A percentile compares a stretch with the other conserved stretches of the same genome.
These are phyloP conservation scores for Sorghum bicolor DNA, from an alignment of 176 grass and related monocot species.

Conservation along the genomic window Sorghum_bicolor_NCBIv3 NC_012870.2:1673501-1674000, in stretches of 20 bases:
- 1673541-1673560: background rate
- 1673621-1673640: background rate
- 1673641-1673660: conserved; percentile 23
- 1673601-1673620: background rate
- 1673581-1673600: background rate
- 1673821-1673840: conserved; percentile 37
- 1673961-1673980: conserved; percentile 35
- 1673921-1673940: conserved; percentile 22
- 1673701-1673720: conserved; percentile 32
- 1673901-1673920: background rate
- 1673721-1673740: conserved; percentile 42
- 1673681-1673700: conserved; percentile 23
- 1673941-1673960: conserved; percentile 38
- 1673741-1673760: background rate
- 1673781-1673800: background rate
- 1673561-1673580: background rate
- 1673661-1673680: conserved; percentile 31
- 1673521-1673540: background rate
- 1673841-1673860: background rate
- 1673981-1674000: conserved; percentile 52
- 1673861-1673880: conserved; percentile 22
- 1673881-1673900: conserved; percentile 22
- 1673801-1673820: background rate
- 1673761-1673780: background rate
- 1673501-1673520: background rate